Base-by-base conservation (phyloP, 495 filamentous ascomycete genomes). In the Clavariopsis aquatica region DNA sequence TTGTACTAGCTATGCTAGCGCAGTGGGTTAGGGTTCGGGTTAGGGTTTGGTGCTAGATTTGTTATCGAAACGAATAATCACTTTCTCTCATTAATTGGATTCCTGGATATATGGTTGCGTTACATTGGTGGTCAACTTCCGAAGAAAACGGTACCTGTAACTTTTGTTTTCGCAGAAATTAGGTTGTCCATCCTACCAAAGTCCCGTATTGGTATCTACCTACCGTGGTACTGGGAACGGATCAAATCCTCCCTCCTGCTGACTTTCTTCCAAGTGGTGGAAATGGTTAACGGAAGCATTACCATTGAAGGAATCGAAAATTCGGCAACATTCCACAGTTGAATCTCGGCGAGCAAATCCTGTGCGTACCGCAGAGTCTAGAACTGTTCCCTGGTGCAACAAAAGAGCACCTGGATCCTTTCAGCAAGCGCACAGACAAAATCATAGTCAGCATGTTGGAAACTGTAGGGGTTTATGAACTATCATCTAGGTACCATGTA, bases 131-230 rank as follows among this genome's bases (percentile, higher is more conserved):
- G 45, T 47, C 45, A n/a, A n/a, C 45, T 47, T n/a, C 45, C 22
- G 45, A 47, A n/a, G 22, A 47, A 9, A n/a, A 19, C 45, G 7
- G 20, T 47, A 9, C 45, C 17, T 9, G 20, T 47, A 47, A 47
- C 45, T 47, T 47, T 10, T 79, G 80, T 9, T 75, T 86, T 41
- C 75, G 77, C 12, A 66, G 82, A 49, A 68, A 86, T 6, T 80
- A 76, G 15, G 59, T 87, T 0, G 71, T 73, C 22, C 78, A 87
- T 36, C 41, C 56, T 72, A 5, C 72, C 79, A 7, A 84, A 84
- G 15, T 78, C 86, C 68, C 85, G 85, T 57, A 73, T 86, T 31
- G 81, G 79, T 23, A 82, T 87, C 43, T 64, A 58, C 49, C 65
- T n/a, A n/a, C n/a, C n/a, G 68, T 10, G 27, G 68, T 13, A 62